These are phyloP conservation scores for Fusarium domesticum DNA, from an alignment of 2,329 filamentous ascomycete species.

Conservation along the genomic window DNA sequence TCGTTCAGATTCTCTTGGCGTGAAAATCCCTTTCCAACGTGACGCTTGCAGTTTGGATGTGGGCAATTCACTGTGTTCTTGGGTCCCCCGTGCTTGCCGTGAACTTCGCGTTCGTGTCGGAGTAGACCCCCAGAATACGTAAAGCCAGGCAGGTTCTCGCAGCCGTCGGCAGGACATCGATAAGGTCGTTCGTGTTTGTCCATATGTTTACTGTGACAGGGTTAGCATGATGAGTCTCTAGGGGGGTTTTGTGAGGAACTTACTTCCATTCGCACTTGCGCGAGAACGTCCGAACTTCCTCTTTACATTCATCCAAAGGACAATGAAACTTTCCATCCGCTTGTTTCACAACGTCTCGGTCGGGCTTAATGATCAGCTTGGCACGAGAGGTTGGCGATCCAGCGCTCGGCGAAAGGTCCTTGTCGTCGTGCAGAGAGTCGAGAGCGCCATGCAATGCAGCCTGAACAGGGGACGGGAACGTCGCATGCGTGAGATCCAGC, in stretches of 20 bases:
- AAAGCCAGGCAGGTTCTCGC: constrained; percentile 89
- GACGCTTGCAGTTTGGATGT: constrained; percentile 82
- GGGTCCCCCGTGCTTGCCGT: constrained; percentile 83
- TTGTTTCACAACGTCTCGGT: constrained; percentile 59
- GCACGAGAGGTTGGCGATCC: constrained; percentile 40
- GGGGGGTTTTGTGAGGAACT: constrained; percentile 40
- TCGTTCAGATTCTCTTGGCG: constrained; percentile 92
- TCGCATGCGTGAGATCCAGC: constrained; percentile 37
- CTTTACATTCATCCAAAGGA: constrained; percentile 64
- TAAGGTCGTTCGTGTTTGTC: constrained; percentile 96
- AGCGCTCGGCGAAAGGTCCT: constrained; percentile 33
- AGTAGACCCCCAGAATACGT: constrained; percentile 90
- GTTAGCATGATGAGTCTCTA: constrained; percentile 22
- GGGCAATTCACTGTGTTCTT: constrained; percentile 87
- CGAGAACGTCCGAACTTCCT: constrained; percentile 63
- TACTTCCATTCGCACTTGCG: constrained; percentile 94
- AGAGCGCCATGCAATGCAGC: constrained; percentile 32
- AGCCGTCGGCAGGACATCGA: constrained; percentile 76
- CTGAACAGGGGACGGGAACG: constrained; percentile 37
- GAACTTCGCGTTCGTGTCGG: constrained; percentile 89
- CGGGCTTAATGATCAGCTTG: constrained; percentile 58
- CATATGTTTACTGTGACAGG: constrained; percentile 78
- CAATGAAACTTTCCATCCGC: constrained; percentile 74
- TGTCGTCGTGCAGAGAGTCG: constrained; percentile 34
- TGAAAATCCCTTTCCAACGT: constrained; percentile 84